These are phyloP conservation scores for Crassisporium funariophilum DNA, from an alignment of 768 basidiomycete genomes.

Conservation along the genomic window DNA sequence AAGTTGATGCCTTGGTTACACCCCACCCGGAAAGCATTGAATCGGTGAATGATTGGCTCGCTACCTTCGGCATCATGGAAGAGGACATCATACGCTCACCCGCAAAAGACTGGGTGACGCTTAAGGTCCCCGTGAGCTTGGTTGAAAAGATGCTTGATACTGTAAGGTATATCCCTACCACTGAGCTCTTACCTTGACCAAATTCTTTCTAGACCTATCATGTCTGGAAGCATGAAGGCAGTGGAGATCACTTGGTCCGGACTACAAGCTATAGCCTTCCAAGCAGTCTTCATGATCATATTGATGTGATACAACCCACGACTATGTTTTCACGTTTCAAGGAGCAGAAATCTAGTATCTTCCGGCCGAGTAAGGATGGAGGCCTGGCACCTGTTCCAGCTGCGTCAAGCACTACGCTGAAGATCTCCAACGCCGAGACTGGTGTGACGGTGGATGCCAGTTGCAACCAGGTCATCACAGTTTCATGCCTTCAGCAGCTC, in stretches of 20 bases:
- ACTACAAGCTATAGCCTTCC: conserved; percentile 70
- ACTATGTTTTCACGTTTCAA: conserved; percentile 64
- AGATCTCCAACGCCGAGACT: conserved; percentile 23
- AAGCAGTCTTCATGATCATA: conserved; percentile 52
- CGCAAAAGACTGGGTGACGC: conserved; percentile 66
- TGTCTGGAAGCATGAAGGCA: conserved; percentile 49
- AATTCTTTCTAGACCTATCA: conserved; percentile 49
- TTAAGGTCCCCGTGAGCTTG: conserved; percentile 55
- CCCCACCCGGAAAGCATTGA: conserved; percentile 59
- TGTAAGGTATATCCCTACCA: conserved; percentile 17
- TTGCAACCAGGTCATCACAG: conserved; percentile 51
- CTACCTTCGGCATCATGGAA: conserved; percentile 51
- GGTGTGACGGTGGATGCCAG: conserved; percentile 48
- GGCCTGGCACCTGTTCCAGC: conserved; percentile 9
- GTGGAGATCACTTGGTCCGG: conserved; percentile 55
- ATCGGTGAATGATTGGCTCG: conserved; percentile 63
- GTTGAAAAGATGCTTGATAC: conserved; percentile 74
- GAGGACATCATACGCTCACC: conserved; percentile 52
- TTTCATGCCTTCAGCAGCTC: conserved; percentile 53
- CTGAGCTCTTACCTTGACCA: neutral
- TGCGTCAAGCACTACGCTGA: too few species aligned
- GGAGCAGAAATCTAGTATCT: conserved; percentile 43
- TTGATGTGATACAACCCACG: conserved; percentile 71
- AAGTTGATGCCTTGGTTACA: conserved; percentile 63
- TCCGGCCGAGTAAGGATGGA: conserved; percentile 23